These are phyloP conservation scores for Periglandula ipomoeae DNA, from an alignment of 2,329 filamentous ascomycete genomes.

Conservation along the genomic window DNA sequence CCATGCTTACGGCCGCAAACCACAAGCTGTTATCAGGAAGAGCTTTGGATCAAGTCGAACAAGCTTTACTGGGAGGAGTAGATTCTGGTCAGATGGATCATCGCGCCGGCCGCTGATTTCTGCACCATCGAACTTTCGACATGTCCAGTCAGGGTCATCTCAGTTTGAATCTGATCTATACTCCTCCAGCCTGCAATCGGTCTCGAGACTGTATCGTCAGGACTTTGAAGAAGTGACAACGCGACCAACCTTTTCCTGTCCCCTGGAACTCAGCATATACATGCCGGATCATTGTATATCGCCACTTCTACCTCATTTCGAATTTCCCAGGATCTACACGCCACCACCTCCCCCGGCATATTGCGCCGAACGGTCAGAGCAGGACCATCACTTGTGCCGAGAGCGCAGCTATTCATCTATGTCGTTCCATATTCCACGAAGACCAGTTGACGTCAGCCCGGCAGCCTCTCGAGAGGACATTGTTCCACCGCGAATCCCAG, in stretches of 20 bases:
- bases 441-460: conserved; percentile 21
- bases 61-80: conserved; percentile 37
- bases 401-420: conserved; percentile 40
- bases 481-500: conserved; percentile 28
- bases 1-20: conserved; percentile 11
- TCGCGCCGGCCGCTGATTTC: conserved; percentile 49
- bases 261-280: conserved; percentile 49
- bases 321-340: conserved; percentile 27
- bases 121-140: conserved; percentile 49
- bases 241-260: conserved; percentile 35
- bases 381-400: conserved; percentile 22
- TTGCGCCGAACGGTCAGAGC: conserved; percentile 23
- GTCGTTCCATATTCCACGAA: conserved; percentile 47
- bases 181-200: conserved; percentile 6
- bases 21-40: conserved; percentile 11
- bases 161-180: conserved; percentile 21
- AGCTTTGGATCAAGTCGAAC: conserved; percentile 26
- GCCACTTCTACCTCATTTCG: conserved; percentile 46
- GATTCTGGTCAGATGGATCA: conserved; percentile 34
- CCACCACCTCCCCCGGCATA: conserved; percentile 28
- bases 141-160: conserved; percentile 41
- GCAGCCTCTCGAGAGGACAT: conserved; percentile 15
- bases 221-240: conserved; percentile 12
- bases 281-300: conserved; percentile 34
- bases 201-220: not conserved